These are phyloP conservation scores for Alnus glutinosa DNA, from an alignment of 306 rosid species.

Conservation along the genomic window DNA sequence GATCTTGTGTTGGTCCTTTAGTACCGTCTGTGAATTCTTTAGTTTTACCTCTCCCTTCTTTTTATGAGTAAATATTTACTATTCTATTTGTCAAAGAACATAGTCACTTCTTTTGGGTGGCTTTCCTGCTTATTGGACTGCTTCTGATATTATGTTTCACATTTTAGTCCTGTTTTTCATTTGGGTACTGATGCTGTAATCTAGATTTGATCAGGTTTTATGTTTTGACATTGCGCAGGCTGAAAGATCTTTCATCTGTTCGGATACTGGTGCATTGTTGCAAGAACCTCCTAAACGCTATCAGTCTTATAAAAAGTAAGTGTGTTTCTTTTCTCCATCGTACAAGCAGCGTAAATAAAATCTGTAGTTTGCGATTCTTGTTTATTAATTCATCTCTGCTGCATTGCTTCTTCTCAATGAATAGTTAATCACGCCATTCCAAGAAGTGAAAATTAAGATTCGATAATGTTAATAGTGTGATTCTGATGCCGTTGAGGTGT, in stretches of 20 bases:
- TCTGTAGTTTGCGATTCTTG: background rate
- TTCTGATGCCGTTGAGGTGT: background rate
- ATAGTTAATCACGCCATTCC: background rate
- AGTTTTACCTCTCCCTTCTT: background rate
- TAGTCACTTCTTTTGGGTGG: background rate
- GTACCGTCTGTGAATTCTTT: background rate
- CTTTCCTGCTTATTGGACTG: background rate
- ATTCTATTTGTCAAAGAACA: background rate
- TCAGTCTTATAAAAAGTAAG: constrained; percentile 74
- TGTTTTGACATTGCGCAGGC: constrained; percentile 54
- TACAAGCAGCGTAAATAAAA: background rate
- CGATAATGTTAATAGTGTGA: background rate
- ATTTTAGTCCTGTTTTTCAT: background rate
- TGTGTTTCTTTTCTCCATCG: constrained; percentile 15
- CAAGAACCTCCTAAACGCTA: constrained; percentile 50
- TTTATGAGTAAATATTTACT: background rate
- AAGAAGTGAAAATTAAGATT: background rate
- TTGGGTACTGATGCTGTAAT: constrained; percentile 1
- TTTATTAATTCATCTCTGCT: background rate
- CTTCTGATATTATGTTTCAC: background rate
- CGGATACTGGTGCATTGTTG: constrained; percentile 88
- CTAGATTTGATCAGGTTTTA: constrained; percentile 17
- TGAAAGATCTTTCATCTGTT: constrained; percentile 80
- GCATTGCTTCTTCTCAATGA: background rate
- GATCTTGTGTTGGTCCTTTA: background rate